Conservation (phyloP, 352 stramenopile species). For the Pythium myriotylum region DNA sequence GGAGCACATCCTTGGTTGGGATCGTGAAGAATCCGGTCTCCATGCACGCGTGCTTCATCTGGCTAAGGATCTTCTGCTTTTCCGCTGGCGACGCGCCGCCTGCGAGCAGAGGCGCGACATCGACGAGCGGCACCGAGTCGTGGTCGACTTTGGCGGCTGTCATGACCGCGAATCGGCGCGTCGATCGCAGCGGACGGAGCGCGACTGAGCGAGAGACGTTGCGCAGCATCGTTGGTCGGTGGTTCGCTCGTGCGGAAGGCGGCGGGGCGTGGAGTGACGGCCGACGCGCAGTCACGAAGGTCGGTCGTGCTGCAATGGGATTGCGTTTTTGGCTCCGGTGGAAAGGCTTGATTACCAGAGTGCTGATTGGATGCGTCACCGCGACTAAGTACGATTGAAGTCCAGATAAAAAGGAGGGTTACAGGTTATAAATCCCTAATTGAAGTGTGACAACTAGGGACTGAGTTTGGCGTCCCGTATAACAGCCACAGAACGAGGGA, state of each 20-base stretch:
- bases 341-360: slow-evolving; percentile 1
- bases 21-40: slow-evolving; percentile 81
- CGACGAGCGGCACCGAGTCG: slow-evolving; percentile 62
- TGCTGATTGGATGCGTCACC: background rate
- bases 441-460: too few relatives aligned
- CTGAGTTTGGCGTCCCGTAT: too few relatives aligned
- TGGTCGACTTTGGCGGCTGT: slow-evolving; percentile 49
- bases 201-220: slow-evolving; percentile 19
- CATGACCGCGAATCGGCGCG: slow-evolving; percentile 37
- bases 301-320: background rate
- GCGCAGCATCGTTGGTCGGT: slow-evolving; percentile 13
- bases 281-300: background rate
- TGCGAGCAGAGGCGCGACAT: slow-evolving; percentile 61
- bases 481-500: background rate
- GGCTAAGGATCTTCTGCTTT: slow-evolving; percentile 49
- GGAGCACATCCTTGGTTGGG: slow-evolving; percentile 59
- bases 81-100: slow-evolving; percentile 20
- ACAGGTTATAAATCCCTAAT: too few relatives aligned
- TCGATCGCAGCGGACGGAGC: slow-evolving; percentile 18
- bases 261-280: slow-evolving; percentile 1
- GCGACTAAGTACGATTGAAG: slow-evolving; percentile 8
- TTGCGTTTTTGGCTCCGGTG: background rate
- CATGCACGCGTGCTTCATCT: slow-evolving; percentile 63
- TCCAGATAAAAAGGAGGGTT: background rate
- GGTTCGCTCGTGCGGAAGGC: background rate